Evolutionary conservation across 2,329 filamentous ascomycete species (phyloP).

Genomic region (Chrysoporthe austroafricana): DNA sequence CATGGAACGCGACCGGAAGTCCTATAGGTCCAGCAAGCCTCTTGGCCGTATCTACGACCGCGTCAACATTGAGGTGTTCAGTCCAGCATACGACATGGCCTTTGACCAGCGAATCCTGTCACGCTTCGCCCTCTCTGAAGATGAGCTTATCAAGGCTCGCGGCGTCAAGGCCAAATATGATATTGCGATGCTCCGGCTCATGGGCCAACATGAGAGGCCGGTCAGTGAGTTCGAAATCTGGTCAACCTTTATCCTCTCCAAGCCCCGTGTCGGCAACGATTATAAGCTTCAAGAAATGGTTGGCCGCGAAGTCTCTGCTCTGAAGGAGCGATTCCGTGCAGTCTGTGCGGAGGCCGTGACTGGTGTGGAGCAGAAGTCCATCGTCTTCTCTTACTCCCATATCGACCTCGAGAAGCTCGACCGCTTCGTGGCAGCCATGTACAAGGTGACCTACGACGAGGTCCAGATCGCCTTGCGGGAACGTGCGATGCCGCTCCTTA

Average conservation of each 20-base stretch:
- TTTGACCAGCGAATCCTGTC: conserved; percentile 79
- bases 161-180: conserved; percentile 81
- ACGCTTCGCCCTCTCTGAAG: conserved; percentile 59
- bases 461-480: conserved; percentile 62
- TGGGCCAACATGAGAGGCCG: conserved; percentile 79
- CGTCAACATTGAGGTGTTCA: conserved; percentile 59
- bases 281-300: conserved; percentile 90
- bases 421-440: conserved; percentile 84
- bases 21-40: conserved; percentile 71
- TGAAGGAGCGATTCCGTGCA: conserved; percentile 72
- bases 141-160: conserved; percentile 61
- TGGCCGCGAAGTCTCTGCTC: conserved; percentile 64
- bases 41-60: conserved; percentile 84
- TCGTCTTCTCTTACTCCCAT: conserved; percentile 50
- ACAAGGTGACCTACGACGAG: conserved; percentile 77
- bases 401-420: conserved; percentile 61
- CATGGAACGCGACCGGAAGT: conserved; percentile 70
- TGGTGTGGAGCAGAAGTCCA: conserved; percentile 10
- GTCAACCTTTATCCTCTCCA: conserved; percentile 80
- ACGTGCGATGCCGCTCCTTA: conserved; percentile 24
- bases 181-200: conserved; percentile 72
- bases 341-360: conserved; percentile 65
- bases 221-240: conserved; percentile 90
- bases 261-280: conserved; percentile 71
- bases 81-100: conserved; percentile 68